Evolutionary conservation across 805 yeast species (phyloP), one percentile per base, ranked within the genome.

Genomic region (Ogataea neopini): DNA sequence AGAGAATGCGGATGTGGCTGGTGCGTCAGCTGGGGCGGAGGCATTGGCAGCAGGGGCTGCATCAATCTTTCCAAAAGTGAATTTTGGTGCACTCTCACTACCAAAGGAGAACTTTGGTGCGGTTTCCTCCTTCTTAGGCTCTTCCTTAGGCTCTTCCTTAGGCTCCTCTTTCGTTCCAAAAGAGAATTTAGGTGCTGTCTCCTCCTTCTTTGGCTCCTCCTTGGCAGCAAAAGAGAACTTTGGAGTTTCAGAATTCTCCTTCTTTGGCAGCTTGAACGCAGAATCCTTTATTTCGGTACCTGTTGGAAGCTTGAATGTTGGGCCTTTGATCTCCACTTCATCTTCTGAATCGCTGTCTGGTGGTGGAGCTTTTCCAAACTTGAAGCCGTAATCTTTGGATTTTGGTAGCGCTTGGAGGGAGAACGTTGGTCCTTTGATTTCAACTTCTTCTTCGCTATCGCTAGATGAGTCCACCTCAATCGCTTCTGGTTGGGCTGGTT

Each of bases 241-340:
- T 32, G 42, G 25, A 3, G 45, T 26, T 15, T 22, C 25, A 8
- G 35, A 10, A 7, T 18, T 29, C 14, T 42, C 38, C 22, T 43
- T 43, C 8, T 44, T 19, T 9, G 60, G 51, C 11, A 67, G 56
- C 39, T 60, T 65, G 50, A 69, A 69, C 9, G 56, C 67, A 34
- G 66, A 50, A 37, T 60, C 64, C 17, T 58, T 53, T 7, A 55
- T 53, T 43, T 78, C 75, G 23, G 75, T 72, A 23, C 53, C 54
- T 2, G 70, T 58, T 13, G 61, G 63, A 25, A 79, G 52, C 7
- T 73, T 75, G 62, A 88, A 88, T 11, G 73, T 66, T 17, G 96
- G 95, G 1, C 95, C 95, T 63, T 86, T 79, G 23, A 85, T 76
- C 60, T 82, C 84, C 20, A 83, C 66, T 30, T 81, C 86, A 17